A percentile compares a stretch with the other conserved stretches of the same genome.
phyloP scores from a whole-genome alignment of 2,329 filamentous ascomycete genomes.

The Aspergillus bombycis region DNA sequence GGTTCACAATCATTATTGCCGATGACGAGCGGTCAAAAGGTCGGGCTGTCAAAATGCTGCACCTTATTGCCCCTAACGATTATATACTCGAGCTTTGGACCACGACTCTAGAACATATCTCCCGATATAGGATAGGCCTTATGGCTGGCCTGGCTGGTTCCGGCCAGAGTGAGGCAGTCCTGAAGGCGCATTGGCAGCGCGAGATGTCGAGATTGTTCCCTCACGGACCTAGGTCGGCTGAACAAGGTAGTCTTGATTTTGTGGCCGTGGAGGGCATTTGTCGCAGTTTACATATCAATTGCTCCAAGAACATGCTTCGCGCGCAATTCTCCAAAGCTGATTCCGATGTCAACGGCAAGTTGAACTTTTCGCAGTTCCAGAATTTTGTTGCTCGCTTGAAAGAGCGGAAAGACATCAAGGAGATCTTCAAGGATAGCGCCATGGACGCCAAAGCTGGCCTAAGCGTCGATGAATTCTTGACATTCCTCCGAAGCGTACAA shows the following conservation, averaged over 20 bases:
- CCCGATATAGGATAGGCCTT: slow-evolving; percentile 81
- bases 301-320: slow-evolving; percentile 72
- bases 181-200: slow-evolving; percentile 81
- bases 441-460: slow-evolving; percentile 66
- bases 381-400: slow-evolving; percentile 83
- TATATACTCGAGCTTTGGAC: slow-evolving; percentile 79
- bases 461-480: slow-evolving; percentile 71
- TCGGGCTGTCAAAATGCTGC: slow-evolving; percentile 73
- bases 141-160: slow-evolving; percentile 84
- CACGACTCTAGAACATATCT: slow-evolving; percentile 78
- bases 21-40: slow-evolving; percentile 77
- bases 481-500: slow-evolving; percentile 75
- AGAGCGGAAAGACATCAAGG: slow-evolving; percentile 76
- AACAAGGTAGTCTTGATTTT: slow-evolving; percentile 74
- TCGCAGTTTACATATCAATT: slow-evolving; percentile 88
- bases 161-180: slow-evolving; percentile 75
- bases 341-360: slow-evolving; percentile 61
- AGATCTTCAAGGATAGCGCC: slow-evolving; percentile 68
- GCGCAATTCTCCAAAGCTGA: slow-evolving; percentile 76
- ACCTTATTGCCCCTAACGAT: slow-evolving; percentile 78
- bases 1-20: slow-evolving; percentile 89
- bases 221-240: slow-evolving; percentile 45
- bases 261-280: slow-evolving; percentile 80
- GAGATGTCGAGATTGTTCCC: slow-evolving; percentile 75
- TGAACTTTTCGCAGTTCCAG: slow-evolving; percentile 81